Percentiles rank a stretch among this genome's conserved stretches.
Conservation (phyloP, 305 asterid species). For the Fraxinus platypoda region DNA sequence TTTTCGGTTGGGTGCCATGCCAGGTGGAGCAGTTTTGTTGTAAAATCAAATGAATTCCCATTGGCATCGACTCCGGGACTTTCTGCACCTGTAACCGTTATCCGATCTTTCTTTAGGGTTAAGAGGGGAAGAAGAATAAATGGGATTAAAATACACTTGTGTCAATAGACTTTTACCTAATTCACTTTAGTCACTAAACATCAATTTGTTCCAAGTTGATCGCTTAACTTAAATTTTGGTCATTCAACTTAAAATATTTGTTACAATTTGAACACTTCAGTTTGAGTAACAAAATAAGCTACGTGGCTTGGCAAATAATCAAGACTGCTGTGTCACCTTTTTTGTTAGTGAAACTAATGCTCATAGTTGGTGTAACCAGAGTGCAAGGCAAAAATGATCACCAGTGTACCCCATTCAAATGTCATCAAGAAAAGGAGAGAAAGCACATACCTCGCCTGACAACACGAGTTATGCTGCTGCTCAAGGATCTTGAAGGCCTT, state of each 20-base stretch:
- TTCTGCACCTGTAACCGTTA: slow-evolving; percentile 56
- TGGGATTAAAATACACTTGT: not conserved
- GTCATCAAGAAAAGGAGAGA: not conserved
- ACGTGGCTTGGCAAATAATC: not conserved
- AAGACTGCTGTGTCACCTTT: not conserved
- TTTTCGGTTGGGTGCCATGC: slow-evolving; percentile 98
- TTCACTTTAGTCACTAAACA: not conserved
- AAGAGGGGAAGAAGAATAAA: not conserved
- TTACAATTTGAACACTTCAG: not conserved
- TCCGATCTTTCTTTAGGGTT: not conserved
- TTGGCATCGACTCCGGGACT: slow-evolving; percentile 81
- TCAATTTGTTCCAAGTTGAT: not conserved
- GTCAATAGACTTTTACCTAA: not conserved
- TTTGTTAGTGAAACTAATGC: not conserved
- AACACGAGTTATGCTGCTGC: slow-evolving; percentile 85
- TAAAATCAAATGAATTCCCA: slow-evolving; percentile 85
- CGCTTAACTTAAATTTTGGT: not conserved
- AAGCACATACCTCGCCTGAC: slow-evolving; percentile 70
- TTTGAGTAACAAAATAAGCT: not conserved
- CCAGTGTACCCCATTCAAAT: not conserved
- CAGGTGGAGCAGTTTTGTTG: slow-evolving; percentile 87
- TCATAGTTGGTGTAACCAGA: not conserved
- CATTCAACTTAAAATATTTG: not conserved
- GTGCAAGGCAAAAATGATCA: not conserved
- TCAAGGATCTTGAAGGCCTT: slow-evolving; percentile 78